These are phyloP conservation scores for Wickerhamomyces bovis DNA, from an alignment of 805 yeast species.

Conservation along the genomic window DNA sequence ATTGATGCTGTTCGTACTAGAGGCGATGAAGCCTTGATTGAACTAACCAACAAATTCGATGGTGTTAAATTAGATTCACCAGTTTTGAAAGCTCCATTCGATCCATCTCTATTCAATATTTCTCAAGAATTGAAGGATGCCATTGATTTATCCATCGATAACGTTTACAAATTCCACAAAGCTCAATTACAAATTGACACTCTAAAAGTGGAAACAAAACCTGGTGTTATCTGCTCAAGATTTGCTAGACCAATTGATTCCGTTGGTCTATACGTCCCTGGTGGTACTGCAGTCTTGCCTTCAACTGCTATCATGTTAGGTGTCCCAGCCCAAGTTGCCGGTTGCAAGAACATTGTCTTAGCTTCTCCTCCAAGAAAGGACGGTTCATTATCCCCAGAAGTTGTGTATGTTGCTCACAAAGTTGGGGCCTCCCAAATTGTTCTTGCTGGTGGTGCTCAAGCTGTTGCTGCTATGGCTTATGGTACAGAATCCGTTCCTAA, in stretches of 20 bases:
- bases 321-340: conserved; percentile 97
- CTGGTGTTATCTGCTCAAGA: conserved; percentile 91
- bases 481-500: conserved; percentile 92
- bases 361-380: conserved; percentile 96
- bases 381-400: conserved; percentile 93
- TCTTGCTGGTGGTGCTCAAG: conserved; percentile 99
- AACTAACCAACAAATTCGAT: conserved; percentile 86
- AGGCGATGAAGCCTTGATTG: conserved; percentile 88
- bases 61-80: conserved; percentile 70
- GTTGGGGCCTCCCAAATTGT: conserved; percentile 88
- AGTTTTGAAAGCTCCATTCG: conserved; percentile 82
- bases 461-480: conserved; percentile 97
- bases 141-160: conserved; percentile 82
- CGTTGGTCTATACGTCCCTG: conserved; percentile 96
- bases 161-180: conserved; percentile 86
- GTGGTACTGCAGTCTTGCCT: conserved; percentile 97
- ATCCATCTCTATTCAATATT: conserved; percentile 65
- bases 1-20: conserved; percentile 65
- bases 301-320: conserved; percentile 98
- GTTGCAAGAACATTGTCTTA: conserved; percentile 83
- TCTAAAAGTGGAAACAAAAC: conserved; percentile 82
- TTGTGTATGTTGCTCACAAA: conserved; percentile 93
- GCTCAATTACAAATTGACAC: conserved; percentile 80
- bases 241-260: conserved; percentile 91
- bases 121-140: conserved; percentile 73